Percentiles rank a stretch among this genome's conserved stretches.
phyloP scores from a whole-genome alignment of 306 rosid genomes.

The Gynostemma pentaphyllum region DNA sequence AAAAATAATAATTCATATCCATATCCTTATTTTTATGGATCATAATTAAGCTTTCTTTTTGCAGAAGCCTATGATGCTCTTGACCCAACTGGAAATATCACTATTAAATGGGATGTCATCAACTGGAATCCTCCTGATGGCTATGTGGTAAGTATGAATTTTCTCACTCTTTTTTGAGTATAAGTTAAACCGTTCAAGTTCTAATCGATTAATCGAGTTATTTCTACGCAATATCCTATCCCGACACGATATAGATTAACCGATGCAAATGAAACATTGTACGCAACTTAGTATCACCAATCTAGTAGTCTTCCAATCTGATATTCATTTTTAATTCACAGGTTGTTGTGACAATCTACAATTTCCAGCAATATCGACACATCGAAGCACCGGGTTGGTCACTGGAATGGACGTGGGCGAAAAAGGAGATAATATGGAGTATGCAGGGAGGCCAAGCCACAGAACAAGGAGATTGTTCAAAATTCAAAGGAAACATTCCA shows the following conservation, averaged over 20 bases:
- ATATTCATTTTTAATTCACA: slow-evolving; percentile 12
- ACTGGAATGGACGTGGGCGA: slow-evolving; percentile 15
- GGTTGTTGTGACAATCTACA: slow-evolving; percentile 39
- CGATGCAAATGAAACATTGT: too few species aligned
- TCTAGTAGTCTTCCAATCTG: background rate
- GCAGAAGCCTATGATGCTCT: slow-evolving; percentile 85
- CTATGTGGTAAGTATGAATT: slow-evolving; percentile 66
- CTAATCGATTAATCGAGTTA: background rate
- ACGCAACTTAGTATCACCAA: too few species aligned
- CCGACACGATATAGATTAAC: too few species aligned
- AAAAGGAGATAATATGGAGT: slow-evolving; percentile 36
- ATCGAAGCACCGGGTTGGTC: slow-evolving; percentile 43
- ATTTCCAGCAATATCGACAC: slow-evolving; percentile 48
- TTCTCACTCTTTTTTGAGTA: too few species aligned
- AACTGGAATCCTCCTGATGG: slow-evolving; percentile 74
- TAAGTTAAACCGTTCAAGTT: background rate
- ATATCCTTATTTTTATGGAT: too few species aligned
- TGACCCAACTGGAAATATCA: slow-evolving; percentile 69
- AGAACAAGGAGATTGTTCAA: slow-evolving; percentile 58
- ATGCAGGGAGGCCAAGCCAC: slow-evolving; percentile 41
- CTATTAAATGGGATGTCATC: slow-evolving; percentile 68
- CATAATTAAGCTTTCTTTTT: background rate
- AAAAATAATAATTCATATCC: too few species aligned
- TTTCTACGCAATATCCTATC: too few species aligned
- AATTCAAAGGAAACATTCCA: slow-evolving; percentile 22